Percentiles rank a stretch among this genome's conserved stretches.
These are phyloP conservation scores for Chytriomyces confervae DNA, from an alignment of 192 early-diverging fungal species.

Conservation along the genomic window DNA sequence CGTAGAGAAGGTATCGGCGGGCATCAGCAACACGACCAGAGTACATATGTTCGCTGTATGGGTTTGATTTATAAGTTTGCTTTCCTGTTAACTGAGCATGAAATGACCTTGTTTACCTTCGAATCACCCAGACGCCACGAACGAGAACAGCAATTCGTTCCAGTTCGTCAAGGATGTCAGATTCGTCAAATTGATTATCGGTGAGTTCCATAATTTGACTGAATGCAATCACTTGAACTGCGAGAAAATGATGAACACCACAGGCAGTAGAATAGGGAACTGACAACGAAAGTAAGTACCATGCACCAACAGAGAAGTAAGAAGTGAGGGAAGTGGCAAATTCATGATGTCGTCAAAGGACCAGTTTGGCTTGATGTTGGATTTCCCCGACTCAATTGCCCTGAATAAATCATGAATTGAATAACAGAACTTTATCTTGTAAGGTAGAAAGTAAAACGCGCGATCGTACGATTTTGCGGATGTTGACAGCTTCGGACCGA, in stretches of 20 bases:
- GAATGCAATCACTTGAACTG: constrained; percentile 48
- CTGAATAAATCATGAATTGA: background rate
- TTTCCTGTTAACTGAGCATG: background rate
- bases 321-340: constrained; percentile 36
- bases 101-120: constrained; percentile 27
- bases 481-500: constrained; percentile 29
- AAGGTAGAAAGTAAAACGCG: background rate
- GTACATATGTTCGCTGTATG: constrained; percentile 51
- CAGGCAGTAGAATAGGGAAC: background rate
- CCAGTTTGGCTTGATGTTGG: constrained; percentile 23
- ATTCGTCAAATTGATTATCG: constrained; percentile 21
- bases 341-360: constrained; percentile 34
- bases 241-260: too few relatives aligned
- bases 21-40: constrained; percentile 45
- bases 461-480: constrained; percentile 21
- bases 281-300: constrained; percentile 18
- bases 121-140: constrained; percentile 51
- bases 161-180: constrained; percentile 39
- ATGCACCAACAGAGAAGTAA: constrained; percentile 46
- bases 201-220: constrained; percentile 33
- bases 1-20: constrained; percentile 44
- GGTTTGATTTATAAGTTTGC: background rate
- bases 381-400: constrained; percentile 18
- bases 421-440: background rate
- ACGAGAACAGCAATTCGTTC: constrained; percentile 43